A percentile compares a stretch with the other conserved stretches of the same genome.
phyloP scores from a whole-genome alignment of 225 moss, liverwort and hornwort genomes.

The Marchantia paleacea region DNA sequence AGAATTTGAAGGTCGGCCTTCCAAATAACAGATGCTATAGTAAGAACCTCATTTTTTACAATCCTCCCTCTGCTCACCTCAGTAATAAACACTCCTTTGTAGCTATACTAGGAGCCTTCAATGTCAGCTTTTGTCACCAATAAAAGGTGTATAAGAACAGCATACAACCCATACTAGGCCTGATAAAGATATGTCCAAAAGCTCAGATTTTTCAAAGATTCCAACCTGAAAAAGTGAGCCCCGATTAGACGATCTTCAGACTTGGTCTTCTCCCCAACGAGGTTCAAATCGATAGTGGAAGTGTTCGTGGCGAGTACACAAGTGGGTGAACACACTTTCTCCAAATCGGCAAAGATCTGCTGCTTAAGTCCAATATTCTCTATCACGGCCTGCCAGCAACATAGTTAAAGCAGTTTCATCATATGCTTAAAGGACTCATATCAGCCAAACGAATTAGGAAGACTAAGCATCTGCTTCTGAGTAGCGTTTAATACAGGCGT shows the following conservation, averaged over 20 bases:
- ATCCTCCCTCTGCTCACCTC: too few species aligned
- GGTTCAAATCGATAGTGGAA: slow-evolving; percentile 88
- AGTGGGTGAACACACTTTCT: slow-evolving; percentile 63
- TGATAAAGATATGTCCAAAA: too few species aligned
- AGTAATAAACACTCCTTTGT: too few species aligned
- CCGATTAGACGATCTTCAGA: slow-evolving; percentile 85
- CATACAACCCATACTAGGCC: too few species aligned
- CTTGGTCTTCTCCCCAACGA: slow-evolving; percentile 79
- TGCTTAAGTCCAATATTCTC: slow-evolving; percentile 95
- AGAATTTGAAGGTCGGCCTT: neutral
- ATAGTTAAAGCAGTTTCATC: neutral
- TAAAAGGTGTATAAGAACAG: too few species aligned
- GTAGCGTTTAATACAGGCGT: neutral
- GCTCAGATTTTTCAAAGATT: too few species aligned
- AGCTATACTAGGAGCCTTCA: too few species aligned
- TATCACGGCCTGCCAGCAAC: slow-evolving; percentile 71
- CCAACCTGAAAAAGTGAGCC: slow-evolving; percentile 98
- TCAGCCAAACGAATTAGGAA: neutral
- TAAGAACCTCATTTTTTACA: too few species aligned
- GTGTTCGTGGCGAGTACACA: slow-evolving; percentile 90
- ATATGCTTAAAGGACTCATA: neutral
- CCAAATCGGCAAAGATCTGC: slow-evolving; percentile 82
- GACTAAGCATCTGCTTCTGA: neutral
- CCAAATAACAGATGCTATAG: too few species aligned
- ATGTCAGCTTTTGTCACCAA: too few species aligned